Evolutionary conservation across 768 basidiomycete genomes (phyloP).

Genomic region (Mrakia gelida): DNA sequence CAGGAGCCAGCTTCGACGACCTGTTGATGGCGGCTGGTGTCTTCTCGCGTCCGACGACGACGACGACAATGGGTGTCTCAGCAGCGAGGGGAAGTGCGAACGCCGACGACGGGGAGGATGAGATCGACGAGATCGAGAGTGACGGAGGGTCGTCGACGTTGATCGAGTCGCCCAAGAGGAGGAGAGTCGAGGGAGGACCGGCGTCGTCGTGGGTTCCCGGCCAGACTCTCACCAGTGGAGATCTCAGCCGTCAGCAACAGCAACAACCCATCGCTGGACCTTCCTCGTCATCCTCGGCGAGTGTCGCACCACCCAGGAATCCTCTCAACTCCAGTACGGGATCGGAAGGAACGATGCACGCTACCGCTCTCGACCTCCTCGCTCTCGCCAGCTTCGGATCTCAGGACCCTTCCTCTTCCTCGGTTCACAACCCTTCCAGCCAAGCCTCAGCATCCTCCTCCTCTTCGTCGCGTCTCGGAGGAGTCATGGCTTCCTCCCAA

Average conservation of each 20-base stretch:
- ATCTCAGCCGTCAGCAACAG: neutral
- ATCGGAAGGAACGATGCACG: constrained; percentile 14
- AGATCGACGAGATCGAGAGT: constrained; percentile 11
- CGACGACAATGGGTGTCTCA: neutral
- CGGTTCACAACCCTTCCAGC: neutral
- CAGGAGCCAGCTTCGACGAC: constrained; percentile 25
- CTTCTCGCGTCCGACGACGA: neutral
- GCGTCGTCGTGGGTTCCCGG: constrained; percentile 14
- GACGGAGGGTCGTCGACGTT: neutral
- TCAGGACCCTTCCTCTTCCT: neutral
- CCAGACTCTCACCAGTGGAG: neutral
- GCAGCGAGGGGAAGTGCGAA: constrained; percentile 2
- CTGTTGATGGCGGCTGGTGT: constrained; percentile 24
- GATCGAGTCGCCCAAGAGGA: constrained; percentile 12
- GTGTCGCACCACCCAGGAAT: neutral
- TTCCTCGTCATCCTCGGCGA: neutral
- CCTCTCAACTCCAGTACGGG: constrained; percentile 14
- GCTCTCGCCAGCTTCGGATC: constrained; percentile 26
- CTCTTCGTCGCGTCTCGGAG: constrained; percentile 14
- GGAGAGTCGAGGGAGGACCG: neutral
- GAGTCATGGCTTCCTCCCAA: constrained; percentile 13
- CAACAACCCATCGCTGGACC: neutral
- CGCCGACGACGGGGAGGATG: neutral
- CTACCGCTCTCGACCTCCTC: constrained; percentile 29
- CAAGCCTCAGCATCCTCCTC: neutral